phyloP scores from a whole-genome alignment of 768 basidiomycete genomes.

The Agaricus subrufescens region DNA sequence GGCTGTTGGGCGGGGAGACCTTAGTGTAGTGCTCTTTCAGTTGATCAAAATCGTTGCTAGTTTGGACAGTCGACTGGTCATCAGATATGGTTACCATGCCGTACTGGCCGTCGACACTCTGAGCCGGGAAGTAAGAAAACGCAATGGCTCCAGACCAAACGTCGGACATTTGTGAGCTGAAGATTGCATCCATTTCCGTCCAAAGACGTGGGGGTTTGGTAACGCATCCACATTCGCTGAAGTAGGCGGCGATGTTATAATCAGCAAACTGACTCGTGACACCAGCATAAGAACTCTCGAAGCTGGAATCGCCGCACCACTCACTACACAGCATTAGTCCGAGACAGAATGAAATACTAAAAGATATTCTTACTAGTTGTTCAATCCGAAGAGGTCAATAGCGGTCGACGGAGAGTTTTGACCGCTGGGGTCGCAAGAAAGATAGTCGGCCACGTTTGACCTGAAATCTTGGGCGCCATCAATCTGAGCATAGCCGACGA shows the following conservation, averaged over 20 bases:
- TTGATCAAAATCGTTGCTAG: conserved; percentile 61
- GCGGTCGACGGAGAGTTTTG: conserved; percentile 51
- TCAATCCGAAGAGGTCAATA: conserved; percentile 85
- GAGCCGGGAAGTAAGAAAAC: conserved; percentile 85
- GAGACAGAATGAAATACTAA: background rate
- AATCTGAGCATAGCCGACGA: conserved; percentile 85
- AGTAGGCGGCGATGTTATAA: conserved; percentile 82
- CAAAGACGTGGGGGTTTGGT: conserved; percentile 59
- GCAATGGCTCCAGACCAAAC: conserved; percentile 90
- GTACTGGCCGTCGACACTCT: conserved; percentile 67
- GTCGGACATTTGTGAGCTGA: conserved; percentile 65
- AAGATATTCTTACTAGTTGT: conserved; percentile 62
- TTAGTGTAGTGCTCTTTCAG: conserved; percentile 58
- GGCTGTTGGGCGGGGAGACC: conserved; percentile 58
- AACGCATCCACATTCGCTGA: conserved; percentile 85
- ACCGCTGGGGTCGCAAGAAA: conserved; percentile 66
- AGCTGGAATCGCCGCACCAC: conserved; percentile 74
- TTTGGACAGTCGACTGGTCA: conserved; percentile 63
- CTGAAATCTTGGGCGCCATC: conserved; percentile 65
- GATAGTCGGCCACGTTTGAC: conserved; percentile 66
- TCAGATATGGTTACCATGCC: conserved; percentile 79
- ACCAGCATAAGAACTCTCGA: conserved; percentile 50
- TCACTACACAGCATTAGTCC: conserved; percentile 39
- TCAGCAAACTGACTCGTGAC: conserved; percentile 50
- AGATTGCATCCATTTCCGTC: conserved; percentile 74